Base-by-base conservation (phyloP, 192 early-diverging fungal genomes). In the Helicostylum pulchrum region DNA sequence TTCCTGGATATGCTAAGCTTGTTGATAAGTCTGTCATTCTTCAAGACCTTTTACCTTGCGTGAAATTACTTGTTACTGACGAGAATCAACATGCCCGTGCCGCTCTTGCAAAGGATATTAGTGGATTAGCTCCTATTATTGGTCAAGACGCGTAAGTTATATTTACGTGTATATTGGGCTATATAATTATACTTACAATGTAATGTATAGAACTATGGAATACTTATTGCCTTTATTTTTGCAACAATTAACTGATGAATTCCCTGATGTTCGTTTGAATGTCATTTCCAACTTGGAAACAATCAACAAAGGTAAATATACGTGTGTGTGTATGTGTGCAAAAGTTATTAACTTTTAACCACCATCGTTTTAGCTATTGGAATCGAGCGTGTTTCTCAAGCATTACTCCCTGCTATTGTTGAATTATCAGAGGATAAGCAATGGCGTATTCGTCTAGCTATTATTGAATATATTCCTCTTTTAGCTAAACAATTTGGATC, bases 351-450 rank as follows among this genome's bases (percentile, higher is more conserved):
- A 14, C 3, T 48, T 5, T 48, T 17, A 17, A 7, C 46, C 6
- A 48, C 17, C 15, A 48, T 48, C 17, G 15, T 17, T 48, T 0
- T 66, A 61, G 92, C 92, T 50, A 97, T 99, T 70, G 97, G 97
- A 51, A 96, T 99, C 65, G 95, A 99, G 62, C 87, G 94, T 30
- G 81, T 99, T 39, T 98, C 97, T 44, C 96, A 98, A 68, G 94
- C 92, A 20, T 82, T 99, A 49, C 78, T 99, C 59, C 97, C 97
- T 7, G 97, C 97, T 11, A 97, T 99, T 71, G 90, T 99, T 36
- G 97, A 98, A 77, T 83, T 99, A 39, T 95, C 97, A 32, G 96
- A 99, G 80, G 97, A 99, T 78, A 98, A 98, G 83, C 97, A 99
- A 75, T 99, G 97, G 97, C 90, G 97, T 53, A 95, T 98, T 61